A percentile compares a stretch with the other conserved stretches of the same genome.
These are phyloP conservation scores for Radiomyces spectabilis DNA, from an alignment of 192 early-diverging fungal species.

Conservation along the genomic window DNA sequence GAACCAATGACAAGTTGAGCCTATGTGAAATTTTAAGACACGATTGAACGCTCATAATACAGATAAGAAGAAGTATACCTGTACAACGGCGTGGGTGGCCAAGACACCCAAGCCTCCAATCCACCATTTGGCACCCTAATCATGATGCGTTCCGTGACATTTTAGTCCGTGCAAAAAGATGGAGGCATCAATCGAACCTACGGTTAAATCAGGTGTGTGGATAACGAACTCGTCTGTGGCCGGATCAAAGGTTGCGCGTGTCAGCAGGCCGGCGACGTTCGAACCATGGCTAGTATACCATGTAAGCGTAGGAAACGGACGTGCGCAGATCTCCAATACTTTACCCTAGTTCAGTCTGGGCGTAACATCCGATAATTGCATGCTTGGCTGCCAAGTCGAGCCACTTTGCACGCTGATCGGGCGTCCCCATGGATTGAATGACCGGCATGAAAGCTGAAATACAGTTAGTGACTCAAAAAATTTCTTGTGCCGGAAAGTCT, in stretches of 20 bases:
- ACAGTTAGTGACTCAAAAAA: conserved; percentile 20
- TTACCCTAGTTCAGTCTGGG: conserved; percentile 76
- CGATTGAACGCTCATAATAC: not conserved
- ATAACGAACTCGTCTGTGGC: conserved; percentile 77
- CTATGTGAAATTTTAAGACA: no score
- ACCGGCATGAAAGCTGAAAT: conserved; percentile 68
- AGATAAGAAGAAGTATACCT: conserved; percentile 12
- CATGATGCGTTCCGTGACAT: no score
- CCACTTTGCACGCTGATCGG: conserved; percentile 69
- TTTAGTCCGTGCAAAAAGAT: no score
- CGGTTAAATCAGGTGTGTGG: conserved; percentile 48
- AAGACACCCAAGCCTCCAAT: conserved; percentile 67
- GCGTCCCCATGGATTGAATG: conserved; percentile 59
- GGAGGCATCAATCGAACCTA: no score
- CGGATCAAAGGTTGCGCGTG: conserved; percentile 64
- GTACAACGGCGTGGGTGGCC: conserved; percentile 69
- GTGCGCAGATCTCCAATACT: not conserved
- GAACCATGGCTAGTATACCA: conserved; percentile 38
- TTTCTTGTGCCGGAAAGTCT: not conserved
- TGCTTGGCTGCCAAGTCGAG: conserved; percentile 55
- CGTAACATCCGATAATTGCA: conserved; percentile 78
- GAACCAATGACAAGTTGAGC: conserved; percentile 66
- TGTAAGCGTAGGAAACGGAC: conserved; percentile 17
- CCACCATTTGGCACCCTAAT: conserved; percentile 66
- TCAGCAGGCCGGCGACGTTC: conserved; percentile 73